These are phyloP conservation scores for Globisporangium emineosum DNA, from an alignment of 352 stramenopile genomes.

Conservation along the genomic window DNA sequence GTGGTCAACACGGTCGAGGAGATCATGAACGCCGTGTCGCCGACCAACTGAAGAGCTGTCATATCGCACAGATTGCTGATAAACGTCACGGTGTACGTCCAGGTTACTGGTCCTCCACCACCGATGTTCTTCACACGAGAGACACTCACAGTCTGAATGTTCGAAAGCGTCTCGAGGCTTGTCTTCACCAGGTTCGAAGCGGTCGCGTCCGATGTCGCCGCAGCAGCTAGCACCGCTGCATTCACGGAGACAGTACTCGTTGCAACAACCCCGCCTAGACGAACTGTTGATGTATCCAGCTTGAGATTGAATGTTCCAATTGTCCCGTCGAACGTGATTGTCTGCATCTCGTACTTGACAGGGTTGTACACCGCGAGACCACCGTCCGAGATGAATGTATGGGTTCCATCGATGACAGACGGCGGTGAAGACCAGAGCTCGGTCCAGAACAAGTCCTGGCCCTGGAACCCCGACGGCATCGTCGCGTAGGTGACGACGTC, in stretches of 20 bases:
- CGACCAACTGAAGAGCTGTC: constrained; percentile 57
- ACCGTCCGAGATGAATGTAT: constrained; percentile 89
- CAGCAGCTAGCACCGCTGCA: constrained; percentile 34
- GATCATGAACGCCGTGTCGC: constrained; percentile 39
- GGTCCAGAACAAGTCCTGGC: constrained; percentile 94
- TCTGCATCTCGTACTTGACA: constrained; percentile 89
- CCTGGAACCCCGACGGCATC: constrained; percentile 76
- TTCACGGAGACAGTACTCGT: constrained; percentile 45
- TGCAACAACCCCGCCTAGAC: constrained; percentile 41
- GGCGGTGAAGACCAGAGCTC: constrained; percentile 90
- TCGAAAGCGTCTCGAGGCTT: constrained; percentile 75
- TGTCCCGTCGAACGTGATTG: constrained; percentile 62
- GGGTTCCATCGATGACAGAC: constrained; percentile 82
- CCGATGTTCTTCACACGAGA: constrained; percentile 33
- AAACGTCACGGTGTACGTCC: constrained; percentile 87
- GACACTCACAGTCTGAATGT: constrained; percentile 83
- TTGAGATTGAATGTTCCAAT: constrained; percentile 65
- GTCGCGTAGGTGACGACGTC: constrained; percentile 88
- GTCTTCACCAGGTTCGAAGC: constrained; percentile 78
- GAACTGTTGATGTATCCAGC: constrained; percentile 67
- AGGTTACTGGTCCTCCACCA: constrained; percentile 27
- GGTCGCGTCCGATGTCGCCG: constrained; percentile 35
- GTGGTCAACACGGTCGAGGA: constrained; percentile 33
- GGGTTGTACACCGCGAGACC: constrained; percentile 91
- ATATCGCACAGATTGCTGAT: constrained; percentile 83